These are phyloP conservation scores for Ophiostoma ulmi DNA, from an alignment of 2,329 filamentous ascomycete genomes.

Conservation along the genomic window DNA sequence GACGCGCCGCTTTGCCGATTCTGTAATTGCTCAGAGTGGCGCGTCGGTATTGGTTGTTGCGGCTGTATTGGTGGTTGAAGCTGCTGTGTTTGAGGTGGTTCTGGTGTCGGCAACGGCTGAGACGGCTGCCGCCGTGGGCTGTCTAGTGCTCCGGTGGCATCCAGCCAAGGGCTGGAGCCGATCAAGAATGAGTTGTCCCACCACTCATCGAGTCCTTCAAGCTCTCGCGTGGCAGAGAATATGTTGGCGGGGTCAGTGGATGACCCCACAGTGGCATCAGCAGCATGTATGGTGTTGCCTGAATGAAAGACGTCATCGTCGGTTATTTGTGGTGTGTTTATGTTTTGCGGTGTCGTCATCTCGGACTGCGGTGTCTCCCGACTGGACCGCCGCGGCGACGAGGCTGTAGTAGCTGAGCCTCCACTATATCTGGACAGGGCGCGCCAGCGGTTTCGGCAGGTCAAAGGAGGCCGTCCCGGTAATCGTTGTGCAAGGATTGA, in stretches of 20 bases:
- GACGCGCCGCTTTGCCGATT: background rate
- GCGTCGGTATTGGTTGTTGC: background rate
- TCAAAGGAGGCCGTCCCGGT: conserved; percentile 19
- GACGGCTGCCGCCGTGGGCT: background rate
- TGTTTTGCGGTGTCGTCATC: background rate
- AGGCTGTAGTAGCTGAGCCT: background rate
- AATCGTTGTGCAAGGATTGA: conserved; percentile 12
- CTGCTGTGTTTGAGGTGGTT: background rate
- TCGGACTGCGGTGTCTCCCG: background rate
- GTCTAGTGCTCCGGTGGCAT: background rate
- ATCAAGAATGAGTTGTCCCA: background rate
- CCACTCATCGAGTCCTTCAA: background rate
- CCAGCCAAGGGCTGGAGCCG: background rate
- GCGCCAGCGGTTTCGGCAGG: conserved; percentile 21
- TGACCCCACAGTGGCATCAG: background rate
- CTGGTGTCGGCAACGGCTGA: background rate
- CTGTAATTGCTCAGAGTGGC: background rate
- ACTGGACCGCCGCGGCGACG: background rate
- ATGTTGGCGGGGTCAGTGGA: background rate
- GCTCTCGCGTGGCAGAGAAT: background rate
- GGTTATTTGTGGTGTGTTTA: background rate
- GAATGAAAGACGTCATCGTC: background rate
- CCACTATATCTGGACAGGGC: conserved; percentile 2
- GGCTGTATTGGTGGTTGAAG: background rate
- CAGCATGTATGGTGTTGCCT: background rate